Evolutionary conservation across 164 flowering plant genomes (phyloP).

Genomic region (Piper betle): DNA sequence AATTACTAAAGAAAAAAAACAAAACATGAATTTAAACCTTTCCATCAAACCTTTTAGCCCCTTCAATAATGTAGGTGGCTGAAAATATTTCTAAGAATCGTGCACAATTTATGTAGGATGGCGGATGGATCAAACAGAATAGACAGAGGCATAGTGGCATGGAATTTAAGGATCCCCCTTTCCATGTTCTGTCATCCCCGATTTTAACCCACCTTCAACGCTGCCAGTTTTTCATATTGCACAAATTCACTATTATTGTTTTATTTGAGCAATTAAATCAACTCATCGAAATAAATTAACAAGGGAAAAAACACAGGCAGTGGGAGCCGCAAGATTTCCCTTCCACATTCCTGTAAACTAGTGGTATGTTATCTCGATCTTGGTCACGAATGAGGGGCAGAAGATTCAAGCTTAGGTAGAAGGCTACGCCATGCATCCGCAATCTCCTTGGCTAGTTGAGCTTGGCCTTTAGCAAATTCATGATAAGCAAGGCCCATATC

Average conservation of each 20-base stretch:
- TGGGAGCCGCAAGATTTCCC: background rate
- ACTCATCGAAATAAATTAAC: background rate
- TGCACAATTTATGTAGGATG: no score
- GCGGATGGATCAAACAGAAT: no score
- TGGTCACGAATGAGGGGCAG: background rate
- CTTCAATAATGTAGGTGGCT: no score
- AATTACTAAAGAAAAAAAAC: no score
- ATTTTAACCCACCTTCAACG: no score
- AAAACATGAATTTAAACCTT: no score
- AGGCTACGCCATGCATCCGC: slow-evolving; percentile 92
- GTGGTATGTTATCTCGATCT: background rate
- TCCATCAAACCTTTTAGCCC: no score
- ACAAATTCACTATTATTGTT: background rate
- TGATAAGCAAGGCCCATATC: slow-evolving; percentile 88
- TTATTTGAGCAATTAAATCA: background rate
- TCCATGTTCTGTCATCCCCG: no score
- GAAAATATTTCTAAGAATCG: no score
- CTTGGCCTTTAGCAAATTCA: slow-evolving; percentile 76
- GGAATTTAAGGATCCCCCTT: no score
- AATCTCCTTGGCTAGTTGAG: slow-evolving; percentile 60
- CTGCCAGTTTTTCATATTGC: no score
- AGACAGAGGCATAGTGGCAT: no score
- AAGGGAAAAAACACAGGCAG: background rate
- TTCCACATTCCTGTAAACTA: background rate
- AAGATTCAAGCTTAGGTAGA: slow-evolving; percentile 72